Evolutionary conservation across 75 land plant genomes (phyloP).

Genomic region (Azolla pinnata): DNA sequence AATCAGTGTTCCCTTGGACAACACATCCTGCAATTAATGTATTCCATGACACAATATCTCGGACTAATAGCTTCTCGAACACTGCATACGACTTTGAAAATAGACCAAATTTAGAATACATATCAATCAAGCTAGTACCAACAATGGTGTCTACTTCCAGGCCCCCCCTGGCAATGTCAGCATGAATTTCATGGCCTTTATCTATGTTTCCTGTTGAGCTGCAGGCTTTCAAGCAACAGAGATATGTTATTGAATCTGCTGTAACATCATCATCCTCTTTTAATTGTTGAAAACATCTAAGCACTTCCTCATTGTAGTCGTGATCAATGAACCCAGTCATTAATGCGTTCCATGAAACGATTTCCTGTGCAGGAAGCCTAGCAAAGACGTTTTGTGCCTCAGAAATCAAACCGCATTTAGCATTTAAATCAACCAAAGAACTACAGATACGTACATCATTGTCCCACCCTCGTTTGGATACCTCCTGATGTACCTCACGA

Average conservation of each 20-base stretch:
- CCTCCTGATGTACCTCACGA: too few relatives aligned
- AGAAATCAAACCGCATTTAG: too few relatives aligned
- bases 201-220: neutral
- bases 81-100: neutral
- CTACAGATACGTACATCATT: too few relatives aligned
- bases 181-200: constrained; percentile 8
- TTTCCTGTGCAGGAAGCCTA: too few relatives aligned
- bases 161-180: constrained; percentile 6
- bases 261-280: too few relatives aligned
- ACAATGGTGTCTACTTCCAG: neutral
- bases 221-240: constrained; percentile 15
- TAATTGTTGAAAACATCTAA: too few relatives aligned
- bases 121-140: constrained; percentile 11
- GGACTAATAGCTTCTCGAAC: constrained; percentile 7
- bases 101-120: constrained; percentile 17
- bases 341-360: too few relatives aligned
- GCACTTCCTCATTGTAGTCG: too few relatives aligned
- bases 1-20: constrained; percentile 1
- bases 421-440: too few relatives aligned
- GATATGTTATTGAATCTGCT: constrained; percentile 34
- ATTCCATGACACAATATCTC: constrained; percentile 15
- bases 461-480: too few relatives aligned
- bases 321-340: too few relatives aligned
- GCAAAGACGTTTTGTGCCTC: too few relatives aligned
- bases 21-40: constrained; percentile 16